A percentile compares a stretch with the other conserved stretches of the same genome.
These are phyloP conservation scores for Chloris gayana DNA, from an alignment of 176 grass and related monocot species.

Conservation along the genomic window DNA sequence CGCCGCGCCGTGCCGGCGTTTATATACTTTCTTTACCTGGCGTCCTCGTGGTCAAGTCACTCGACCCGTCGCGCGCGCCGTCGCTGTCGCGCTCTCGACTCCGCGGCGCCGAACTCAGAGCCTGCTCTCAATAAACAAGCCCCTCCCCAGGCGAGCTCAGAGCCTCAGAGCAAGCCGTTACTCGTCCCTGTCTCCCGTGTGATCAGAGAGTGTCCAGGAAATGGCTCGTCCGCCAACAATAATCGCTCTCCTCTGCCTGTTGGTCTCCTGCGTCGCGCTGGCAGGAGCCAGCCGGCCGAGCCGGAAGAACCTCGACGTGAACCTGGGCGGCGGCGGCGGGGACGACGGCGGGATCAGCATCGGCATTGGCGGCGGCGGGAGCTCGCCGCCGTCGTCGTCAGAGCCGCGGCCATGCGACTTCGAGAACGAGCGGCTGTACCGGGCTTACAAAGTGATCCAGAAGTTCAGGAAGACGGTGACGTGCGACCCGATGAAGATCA, in stretches of 20 bases:
- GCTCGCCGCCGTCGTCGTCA: constrained; percentile 26
- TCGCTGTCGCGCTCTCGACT: neutral
- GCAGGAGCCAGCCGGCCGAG: constrained; percentile 7
- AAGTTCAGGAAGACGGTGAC: constrained; percentile 56
- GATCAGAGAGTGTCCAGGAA: neutral
- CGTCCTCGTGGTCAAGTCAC: neutral
- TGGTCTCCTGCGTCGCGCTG: constrained; percentile 37
- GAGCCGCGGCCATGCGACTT: constrained; percentile 54
- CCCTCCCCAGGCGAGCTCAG: neutral
- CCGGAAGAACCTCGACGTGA: constrained; percentile 30
- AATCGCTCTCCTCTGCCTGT: constrained; percentile 30
- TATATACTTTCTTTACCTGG: constrained; percentile 18
- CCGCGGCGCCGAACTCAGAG: neutral
- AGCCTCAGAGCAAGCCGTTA: neutral
- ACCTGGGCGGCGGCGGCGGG: constrained; percentile 29
- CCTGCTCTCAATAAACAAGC: neutral
- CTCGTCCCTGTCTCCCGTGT: constrained; percentile 1
- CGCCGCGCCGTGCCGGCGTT: neutral
- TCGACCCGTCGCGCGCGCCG: neutral
- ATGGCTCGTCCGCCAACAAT: constrained; percentile 18
- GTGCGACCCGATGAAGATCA: constrained; percentile 52
- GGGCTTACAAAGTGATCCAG: constrained; percentile 72
- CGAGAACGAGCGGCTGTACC: constrained; percentile 63
- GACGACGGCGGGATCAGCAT: constrained; percentile 23
- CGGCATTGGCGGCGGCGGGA: constrained; percentile 26